Percentiles rank a stretch among this genome's conserved stretches.
These are phyloP conservation scores for Torulaspora gathmanii DNA, from an alignment of 805 yeast genomes.

Conservation along the genomic window DNA sequence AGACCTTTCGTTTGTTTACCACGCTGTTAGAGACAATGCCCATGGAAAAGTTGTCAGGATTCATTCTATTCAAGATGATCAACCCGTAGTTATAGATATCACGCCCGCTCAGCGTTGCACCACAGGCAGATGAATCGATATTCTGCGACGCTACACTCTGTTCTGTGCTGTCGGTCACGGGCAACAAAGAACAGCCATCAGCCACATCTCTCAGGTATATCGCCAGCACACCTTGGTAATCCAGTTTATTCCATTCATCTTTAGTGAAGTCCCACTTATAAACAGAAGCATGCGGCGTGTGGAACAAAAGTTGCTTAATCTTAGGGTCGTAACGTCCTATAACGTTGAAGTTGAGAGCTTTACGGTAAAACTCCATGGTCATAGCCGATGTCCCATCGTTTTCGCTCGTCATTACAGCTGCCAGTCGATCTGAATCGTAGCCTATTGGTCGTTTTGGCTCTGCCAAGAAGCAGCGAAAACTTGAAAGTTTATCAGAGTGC, in stretches of 20 bases:
- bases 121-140: constrained; percentile 11
- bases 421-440: neutral
- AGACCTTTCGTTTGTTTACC: constrained; percentile 40
- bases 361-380: constrained; percentile 58
- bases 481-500: neutral
- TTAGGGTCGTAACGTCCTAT: constrained; percentile 72
- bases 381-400: constrained; percentile 12
- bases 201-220: constrained; percentile 52
- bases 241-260: constrained; percentile 67
- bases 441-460: neutral
- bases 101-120: constrained; percentile 27
- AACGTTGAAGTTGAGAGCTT: constrained; percentile 69
- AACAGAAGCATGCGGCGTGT: constrained; percentile 67
- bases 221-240: constrained; percentile 65
- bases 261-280: constrained; percentile 54
- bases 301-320: constrained; percentile 60
- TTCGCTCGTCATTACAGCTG: constrained; percentile 9
- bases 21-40: constrained; percentile 59
- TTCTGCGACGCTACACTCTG: constrained; percentile 14
- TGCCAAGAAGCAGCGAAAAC: neutral
- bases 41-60: constrained; percentile 65
- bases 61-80: constrained; percentile 60
- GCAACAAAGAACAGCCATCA: constrained; percentile 23
- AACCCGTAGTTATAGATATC: constrained; percentile 60
- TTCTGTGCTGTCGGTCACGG: constrained; percentile 13